These are phyloP conservation scores for Trypanosoma melophagium DNA, from an alignment of 208 protist species.

Conservation along the genomic window DNA sequence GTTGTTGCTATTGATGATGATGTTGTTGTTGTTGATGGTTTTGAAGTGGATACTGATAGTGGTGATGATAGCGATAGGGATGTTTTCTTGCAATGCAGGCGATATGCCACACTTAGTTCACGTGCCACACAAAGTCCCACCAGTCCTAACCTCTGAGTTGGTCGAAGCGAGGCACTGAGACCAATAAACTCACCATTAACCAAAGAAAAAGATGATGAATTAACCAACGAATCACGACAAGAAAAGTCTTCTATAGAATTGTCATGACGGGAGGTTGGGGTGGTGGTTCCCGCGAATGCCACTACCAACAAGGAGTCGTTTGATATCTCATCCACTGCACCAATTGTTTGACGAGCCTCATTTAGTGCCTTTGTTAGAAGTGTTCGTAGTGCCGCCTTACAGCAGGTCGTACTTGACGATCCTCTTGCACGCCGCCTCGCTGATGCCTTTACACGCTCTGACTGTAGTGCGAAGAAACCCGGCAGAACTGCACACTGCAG, in stretches of 20 bases:
- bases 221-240: no score
- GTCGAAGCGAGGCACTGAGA: no score
- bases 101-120: conserved; percentile 22
- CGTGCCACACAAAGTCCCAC: conserved; percentile 30
- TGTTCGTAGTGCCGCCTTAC: conserved; percentile 5
- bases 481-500: conserved; percentile 14
- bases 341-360: conserved; percentile 20
- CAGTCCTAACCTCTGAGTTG: not conserved
- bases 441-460: not conserved
- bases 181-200: no score
- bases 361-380: conserved; percentile 2
- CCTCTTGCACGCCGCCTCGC: not conserved
- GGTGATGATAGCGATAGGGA: no score
- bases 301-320: conserved; percentile 24
- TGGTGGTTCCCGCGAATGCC: not conserved
- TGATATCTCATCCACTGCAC: conserved; percentile 31
- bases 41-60: no score
- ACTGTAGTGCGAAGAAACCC: conserved; percentile 8
- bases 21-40: no score
- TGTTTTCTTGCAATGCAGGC: conserved; percentile 9
- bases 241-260: not conserved
- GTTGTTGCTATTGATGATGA: no score
- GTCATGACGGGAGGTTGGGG: not conserved
- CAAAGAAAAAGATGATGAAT: no score
- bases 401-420: no score